Evolutionary conservation across 108 stramenopile species (phyloP), one percentile per base, ranked within the genome.

Genomic region (Aurantiochytrium sp.): DNA sequence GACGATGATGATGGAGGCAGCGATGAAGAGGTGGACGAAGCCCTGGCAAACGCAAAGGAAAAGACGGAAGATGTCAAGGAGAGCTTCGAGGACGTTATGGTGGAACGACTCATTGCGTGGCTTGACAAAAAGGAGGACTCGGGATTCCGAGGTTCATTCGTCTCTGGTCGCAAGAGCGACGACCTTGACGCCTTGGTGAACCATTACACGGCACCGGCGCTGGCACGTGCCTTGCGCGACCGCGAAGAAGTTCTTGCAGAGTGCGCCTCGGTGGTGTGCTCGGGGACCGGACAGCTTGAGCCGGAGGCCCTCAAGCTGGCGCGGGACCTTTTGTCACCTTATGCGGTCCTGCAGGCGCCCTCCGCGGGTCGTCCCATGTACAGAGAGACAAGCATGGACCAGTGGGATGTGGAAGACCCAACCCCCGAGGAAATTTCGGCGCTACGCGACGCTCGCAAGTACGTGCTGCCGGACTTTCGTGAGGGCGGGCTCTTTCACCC

Each of bases 191-290:
- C 58, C 8, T 23, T 93, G 89, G 92, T 93, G 19, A 43, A 87
- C 28, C 92, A 92, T 71, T 93, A 91, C 71, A 93, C 92, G 5
- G 90, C 92, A 4, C 92, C 92, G 19, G 92, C 92, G 12, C 91
- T 93, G 5, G 92, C 92, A 25, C 60, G 71, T 18, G 92, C 92
- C 5, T 88, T 93, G 47, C 49, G 92, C 53, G 92, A 93, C 73
- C 35, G 92, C 8, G 92, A 93, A 19, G 76, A 89, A 18, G 88
- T 91, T 6, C 76, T 93, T 25, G 92, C 92, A 42, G 35, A 51
- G n/a, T 91, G 91, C 58, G 92, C 92, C 14, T 45, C 64, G 4
- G 89, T 92, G 5, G 89, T 91, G 16, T 72, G 91, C 16, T 25
- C 44, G 6, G 23, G 49, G 44, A 51, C 90, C 87, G 90, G 90